Percentiles rank a stretch among this genome's conserved stretches.
Evolutionary conservation across 129 eudicot species (phyloP).

Genomic region (Sambucus nigra): DNA sequence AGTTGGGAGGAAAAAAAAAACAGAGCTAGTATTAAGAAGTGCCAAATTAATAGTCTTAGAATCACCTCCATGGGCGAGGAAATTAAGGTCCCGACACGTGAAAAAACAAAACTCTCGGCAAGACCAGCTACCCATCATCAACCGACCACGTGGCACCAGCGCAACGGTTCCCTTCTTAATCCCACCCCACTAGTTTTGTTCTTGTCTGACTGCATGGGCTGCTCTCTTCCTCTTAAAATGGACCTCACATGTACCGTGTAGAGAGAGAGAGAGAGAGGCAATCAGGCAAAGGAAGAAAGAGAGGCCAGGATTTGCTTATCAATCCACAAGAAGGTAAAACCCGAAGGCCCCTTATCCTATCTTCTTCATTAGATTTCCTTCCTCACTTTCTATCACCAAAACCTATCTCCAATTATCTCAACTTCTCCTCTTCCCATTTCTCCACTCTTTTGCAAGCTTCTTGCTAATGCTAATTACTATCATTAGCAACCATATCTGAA

Average conservation of each 20-base stretch:
- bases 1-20: too few relatives aligned
- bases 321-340: constrained; percentile 40
- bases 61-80: constrained; percentile 15
- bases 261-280: constrained; percentile 21
- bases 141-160: constrained; percentile 39
- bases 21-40: too few relatives aligned
- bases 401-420: not conserved
- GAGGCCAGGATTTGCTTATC: constrained; percentile 57
- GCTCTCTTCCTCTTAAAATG: constrained; percentile 23
- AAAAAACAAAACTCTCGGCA: constrained; percentile 35
- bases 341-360: constrained; percentile 57
- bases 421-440: not conserved
- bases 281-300: constrained; percentile 33
- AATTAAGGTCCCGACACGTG: constrained; percentile 22
- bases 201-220: constrained; percentile 26
- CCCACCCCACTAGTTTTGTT: constrained; percentile 23
- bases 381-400: constrained; percentile 10
- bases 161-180: constrained; percentile 14
- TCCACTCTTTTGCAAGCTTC: not conserved
- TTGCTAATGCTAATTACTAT: not conserved
- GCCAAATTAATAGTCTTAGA: constrained; percentile 10
- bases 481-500: constrained; percentile 3
- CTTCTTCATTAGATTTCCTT: constrained; percentile 30
- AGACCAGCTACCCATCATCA: constrained; percentile 7
- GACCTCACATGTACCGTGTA: constrained; percentile 44